Evolutionary conservation across 1,139 yeast species (phyloP).

Genomic region (Arxiozyma telluris): DNA sequence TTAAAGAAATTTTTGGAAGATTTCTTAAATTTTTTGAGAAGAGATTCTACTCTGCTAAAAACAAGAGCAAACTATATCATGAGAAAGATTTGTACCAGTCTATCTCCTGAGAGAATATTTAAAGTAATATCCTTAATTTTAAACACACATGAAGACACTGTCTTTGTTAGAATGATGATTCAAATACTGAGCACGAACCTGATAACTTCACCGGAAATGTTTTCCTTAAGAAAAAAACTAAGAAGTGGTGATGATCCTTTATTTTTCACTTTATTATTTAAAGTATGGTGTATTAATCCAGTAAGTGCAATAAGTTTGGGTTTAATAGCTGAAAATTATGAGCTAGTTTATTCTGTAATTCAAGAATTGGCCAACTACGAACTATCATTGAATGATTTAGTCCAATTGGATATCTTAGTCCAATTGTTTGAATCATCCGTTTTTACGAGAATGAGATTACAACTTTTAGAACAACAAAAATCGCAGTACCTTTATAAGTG

Average conservation of each 20-base stretch:
- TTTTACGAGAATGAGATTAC: constrained; percentile 77
- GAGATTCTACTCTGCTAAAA: constrained; percentile 53
- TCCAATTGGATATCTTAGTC: constrained; percentile 73
- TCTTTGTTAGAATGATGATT: constrained; percentile 71
- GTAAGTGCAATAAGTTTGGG: constrained; percentile 85
- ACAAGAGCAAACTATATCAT: constrained; percentile 77
- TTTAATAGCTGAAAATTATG: constrained; percentile 80
- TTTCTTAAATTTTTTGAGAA: constrained; percentile 58
- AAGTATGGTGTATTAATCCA: constrained; percentile 88
- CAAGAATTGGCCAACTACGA: constrained; percentile 70
- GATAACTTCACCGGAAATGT: constrained; percentile 79
- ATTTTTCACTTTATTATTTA: constrained; percentile 69
- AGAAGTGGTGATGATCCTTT: constrained; percentile 56
- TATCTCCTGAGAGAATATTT: constrained; percentile 78
- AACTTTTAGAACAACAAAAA: constrained; percentile 76
- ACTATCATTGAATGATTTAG: constrained; percentile 51
- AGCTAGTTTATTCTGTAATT: constrained; percentile 72
- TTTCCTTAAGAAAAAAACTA: constrained; percentile 58
- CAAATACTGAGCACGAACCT: constrained; percentile 82
- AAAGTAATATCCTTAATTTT: constrained; percentile 72
- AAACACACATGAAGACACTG: constrained; percentile 51
- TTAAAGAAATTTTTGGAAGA: constrained; percentile 70
- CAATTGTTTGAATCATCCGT: constrained; percentile 83
- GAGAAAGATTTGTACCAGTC: constrained; percentile 70
- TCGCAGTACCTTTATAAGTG: constrained; percentile 80